phyloP scores from a whole-genome alignment of 1,139 yeast species.

The Saccharomycopsis crataegensis region DNA sequence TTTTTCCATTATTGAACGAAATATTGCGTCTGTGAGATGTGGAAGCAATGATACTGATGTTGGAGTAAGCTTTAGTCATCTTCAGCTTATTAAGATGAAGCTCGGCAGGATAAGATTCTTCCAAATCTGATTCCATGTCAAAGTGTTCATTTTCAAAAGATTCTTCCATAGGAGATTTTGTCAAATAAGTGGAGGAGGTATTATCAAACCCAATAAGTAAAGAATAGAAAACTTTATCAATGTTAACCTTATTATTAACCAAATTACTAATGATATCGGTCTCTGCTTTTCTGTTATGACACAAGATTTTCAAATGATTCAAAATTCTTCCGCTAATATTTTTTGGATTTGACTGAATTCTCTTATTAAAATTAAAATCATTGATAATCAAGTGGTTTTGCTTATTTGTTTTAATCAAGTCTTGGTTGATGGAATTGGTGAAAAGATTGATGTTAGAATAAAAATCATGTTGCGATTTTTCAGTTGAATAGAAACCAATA shows the following conservation, averaged over 20 bases:
- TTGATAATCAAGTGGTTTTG: conserved; percentile 16
- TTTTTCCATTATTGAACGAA: conserved; percentile 12
- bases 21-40: conserved; percentile 12
- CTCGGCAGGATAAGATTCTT: conserved; percentile 18
- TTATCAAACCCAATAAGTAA: conserved; percentile 15
- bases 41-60: conserved; percentile 16
- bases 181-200: background rate
- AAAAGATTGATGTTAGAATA: conserved; percentile 16
- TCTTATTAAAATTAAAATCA: conserved; percentile 16
- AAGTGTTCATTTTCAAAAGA: background rate
- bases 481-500: conserved; percentile 15
- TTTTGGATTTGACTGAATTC: background rate
- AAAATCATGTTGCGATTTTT: conserved; percentile 7
- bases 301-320: conserved; percentile 15
- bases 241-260: conserved; percentile 17
- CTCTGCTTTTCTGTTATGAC: conserved; percentile 16
- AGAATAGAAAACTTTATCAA: conserved; percentile 20
- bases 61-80: conserved; percentile 18
- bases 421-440: conserved; percentile 19
- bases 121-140: conserved; percentile 10
- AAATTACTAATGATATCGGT: conserved; percentile 13
- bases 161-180: background rate
- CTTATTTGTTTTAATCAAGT: conserved; percentile 16
- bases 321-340: conserved; percentile 10
- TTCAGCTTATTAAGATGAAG: conserved; percentile 1